These are phyloP conservation scores for Gaeumannomyces sp. DNA, from an alignment of 2,329 filamentous ascomycete genomes.

Conservation along the genomic window DNA sequence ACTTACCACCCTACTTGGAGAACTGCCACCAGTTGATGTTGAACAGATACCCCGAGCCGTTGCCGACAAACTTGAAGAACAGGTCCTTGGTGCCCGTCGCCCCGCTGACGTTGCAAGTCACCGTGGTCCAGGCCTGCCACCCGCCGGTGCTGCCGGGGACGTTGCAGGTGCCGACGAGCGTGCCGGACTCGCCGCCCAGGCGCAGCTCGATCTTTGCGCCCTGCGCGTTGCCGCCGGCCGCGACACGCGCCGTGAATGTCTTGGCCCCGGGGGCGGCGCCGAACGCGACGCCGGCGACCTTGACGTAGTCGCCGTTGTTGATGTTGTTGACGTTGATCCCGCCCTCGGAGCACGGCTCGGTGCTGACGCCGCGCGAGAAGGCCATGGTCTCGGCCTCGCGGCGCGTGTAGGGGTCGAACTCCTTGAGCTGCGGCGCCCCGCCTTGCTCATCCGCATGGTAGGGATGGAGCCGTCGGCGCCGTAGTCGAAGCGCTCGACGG, in stretches of 20 bases:
- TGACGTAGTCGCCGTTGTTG: constrained; percentile 26
- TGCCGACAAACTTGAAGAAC: constrained; percentile 4
- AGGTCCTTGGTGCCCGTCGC: constrained; percentile 6
- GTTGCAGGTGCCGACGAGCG: constrained; percentile 21
- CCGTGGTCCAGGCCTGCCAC: constrained; percentile 16
- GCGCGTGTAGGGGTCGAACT: constrained; percentile 21
- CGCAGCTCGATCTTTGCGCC: constrained; percentile 24
- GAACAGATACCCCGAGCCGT: constrained; percentile 1
- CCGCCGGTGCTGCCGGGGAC: constrained; percentile 22
- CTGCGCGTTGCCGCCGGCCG: constrained; percentile 16
- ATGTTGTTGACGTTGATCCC: constrained; percentile 21
- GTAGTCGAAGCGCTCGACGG: constrained; percentile 23
- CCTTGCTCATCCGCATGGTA: constrained; percentile 21
- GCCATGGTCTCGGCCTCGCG: constrained; percentile 25
- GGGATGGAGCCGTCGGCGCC: constrained; percentile 24
- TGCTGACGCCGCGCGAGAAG: constrained; percentile 16
- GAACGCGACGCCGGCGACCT: constrained; percentile 26
- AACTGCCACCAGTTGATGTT: constrained; percentile 7
- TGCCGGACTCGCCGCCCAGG: constrained; percentile 20
- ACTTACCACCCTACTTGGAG: not conserved
- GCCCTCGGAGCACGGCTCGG: constrained; percentile 16
- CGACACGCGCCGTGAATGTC: constrained; percentile 21
- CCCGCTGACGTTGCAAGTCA: not conserved
- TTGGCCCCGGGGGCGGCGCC: constrained; percentile 18
- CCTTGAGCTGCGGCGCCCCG: constrained; percentile 20